A percentile compares a stretch with the other conserved stretches of the same genome.
Evolutionary conservation across 1,284 basidiomycete species (phyloP).

Genomic region (Amylostereum areolatum): DNA sequence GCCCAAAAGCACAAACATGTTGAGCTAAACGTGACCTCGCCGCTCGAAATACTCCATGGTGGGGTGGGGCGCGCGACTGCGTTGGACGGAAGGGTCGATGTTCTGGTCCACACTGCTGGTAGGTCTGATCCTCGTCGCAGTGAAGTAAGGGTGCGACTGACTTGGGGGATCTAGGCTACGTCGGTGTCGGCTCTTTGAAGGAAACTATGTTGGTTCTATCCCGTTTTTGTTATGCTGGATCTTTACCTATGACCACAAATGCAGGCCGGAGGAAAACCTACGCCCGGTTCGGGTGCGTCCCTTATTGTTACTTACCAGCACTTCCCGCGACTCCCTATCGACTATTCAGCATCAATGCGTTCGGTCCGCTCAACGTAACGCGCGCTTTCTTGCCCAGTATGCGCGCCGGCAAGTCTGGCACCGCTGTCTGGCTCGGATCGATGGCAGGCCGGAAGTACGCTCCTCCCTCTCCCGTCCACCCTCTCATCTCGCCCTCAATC

Average conservation of each 20-base stretch:
- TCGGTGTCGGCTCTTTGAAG: slow-evolving; percentile 10
- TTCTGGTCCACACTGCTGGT: background rate
- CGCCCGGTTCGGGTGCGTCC: slow-evolving; percentile 26
- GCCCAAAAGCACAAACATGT: slow-evolving; percentile 9
- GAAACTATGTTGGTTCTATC: slow-evolving; percentile 9
- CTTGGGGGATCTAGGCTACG: slow-evolving; percentile 10
- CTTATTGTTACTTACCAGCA: background rate
- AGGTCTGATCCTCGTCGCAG: background rate
- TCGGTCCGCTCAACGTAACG: slow-evolving; percentile 32
- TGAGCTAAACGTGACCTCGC: slow-evolving; percentile 9
- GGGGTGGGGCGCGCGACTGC: background rate
- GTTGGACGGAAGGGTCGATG: background rate
- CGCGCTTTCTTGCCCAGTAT: slow-evolving; percentile 33
- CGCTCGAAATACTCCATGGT: background rate
- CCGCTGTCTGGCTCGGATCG: slow-evolving; percentile 28
- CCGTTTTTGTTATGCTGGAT: background rate
- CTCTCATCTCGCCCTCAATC: too few species aligned
- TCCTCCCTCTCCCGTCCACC: too few species aligned
- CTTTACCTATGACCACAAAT: slow-evolving; percentile 6
- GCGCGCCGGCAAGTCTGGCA: slow-evolving; percentile 26
- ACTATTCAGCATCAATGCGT: slow-evolving; percentile 31
- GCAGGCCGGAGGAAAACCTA: slow-evolving; percentile 24
- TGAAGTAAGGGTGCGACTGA: background rate
- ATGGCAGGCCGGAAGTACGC: slow-evolving; percentile 26
- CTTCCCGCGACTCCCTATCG: slow-evolving; percentile 9